Evolutionary conservation across 768 basidiomycete genomes (phyloP).

Genomic region (Mycena leptocephala): DNA sequence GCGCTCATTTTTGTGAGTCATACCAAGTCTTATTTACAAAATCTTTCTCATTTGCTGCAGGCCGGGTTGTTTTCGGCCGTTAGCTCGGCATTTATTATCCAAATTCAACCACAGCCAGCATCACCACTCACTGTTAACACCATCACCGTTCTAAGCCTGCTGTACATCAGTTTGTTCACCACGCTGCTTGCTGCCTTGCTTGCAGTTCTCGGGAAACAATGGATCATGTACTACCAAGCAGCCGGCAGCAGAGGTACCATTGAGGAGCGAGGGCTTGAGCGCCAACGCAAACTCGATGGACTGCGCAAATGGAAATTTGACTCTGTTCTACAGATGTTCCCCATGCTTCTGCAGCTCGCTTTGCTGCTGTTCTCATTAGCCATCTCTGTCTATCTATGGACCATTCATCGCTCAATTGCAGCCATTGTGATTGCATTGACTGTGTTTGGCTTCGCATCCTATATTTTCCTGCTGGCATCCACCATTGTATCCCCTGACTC

Average conservation of each 20-base stretch:
- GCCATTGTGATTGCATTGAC: neutral
- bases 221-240: neutral
- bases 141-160: neutral
- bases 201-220: neutral
- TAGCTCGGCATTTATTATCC: neutral
- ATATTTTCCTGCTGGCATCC: neutral
- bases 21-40: neutral
- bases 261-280: neutral
- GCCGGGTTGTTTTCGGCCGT: neutral
- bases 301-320: neutral
- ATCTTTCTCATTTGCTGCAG: neutral
- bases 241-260: neutral
- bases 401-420: neutral
- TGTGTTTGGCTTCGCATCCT: neutral
- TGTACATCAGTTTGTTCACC: neutral
- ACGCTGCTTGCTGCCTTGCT: neutral
- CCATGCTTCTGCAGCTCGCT: neutral
- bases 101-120: neutral
- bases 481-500: neutral
- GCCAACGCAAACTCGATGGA: neutral
- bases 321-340: neutral
- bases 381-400: neutral
- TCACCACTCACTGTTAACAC: neutral
- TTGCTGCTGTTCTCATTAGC: neutral
- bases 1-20: neutral